Evolutionary conservation across 768 basidiomycete species (phyloP).

Genomic region (Trametes meyenii): DNA sequence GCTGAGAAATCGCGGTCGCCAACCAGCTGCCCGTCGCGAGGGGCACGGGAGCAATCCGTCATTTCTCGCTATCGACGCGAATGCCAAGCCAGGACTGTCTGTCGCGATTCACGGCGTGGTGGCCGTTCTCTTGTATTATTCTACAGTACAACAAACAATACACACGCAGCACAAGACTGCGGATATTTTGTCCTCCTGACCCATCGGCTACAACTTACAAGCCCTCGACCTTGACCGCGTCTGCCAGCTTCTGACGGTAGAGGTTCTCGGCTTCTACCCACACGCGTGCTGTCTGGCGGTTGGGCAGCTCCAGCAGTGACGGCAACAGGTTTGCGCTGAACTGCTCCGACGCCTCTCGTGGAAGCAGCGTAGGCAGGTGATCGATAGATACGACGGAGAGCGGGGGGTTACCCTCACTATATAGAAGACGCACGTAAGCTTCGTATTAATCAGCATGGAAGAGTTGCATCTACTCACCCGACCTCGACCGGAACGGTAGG

Average conservation of each 20-base stretch:
- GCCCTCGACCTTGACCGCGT: conserved; percentile 44
- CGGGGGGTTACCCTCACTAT: conserved; percentile 62
- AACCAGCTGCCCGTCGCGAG: not conserved
- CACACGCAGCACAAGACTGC: conserved; percentile 3
- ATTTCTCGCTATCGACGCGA: not conserved
- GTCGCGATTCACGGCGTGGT: not conserved
- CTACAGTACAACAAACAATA: conserved; percentile 17
- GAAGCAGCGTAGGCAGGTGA: conserved; percentile 93
- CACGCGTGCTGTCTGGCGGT: conserved; percentile 65
- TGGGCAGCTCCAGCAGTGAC: conserved; percentile 76
- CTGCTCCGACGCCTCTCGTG: conserved; percentile 95
- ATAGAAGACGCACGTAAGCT: not conserved
- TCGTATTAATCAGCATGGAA: conserved; percentile 22
- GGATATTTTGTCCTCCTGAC: not conserved
- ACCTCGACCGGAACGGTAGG: conserved; percentile 89
- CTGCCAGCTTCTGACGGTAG: conserved; percentile 68
- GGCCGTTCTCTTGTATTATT: conserved; percentile 3
- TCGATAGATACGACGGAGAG: conserved; percentile 94
- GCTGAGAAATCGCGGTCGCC: not conserved
- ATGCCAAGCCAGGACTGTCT: conserved; percentile 3
- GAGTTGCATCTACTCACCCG: conserved; percentile 52
- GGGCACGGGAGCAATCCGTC: not conserved
- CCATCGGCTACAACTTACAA: conserved; percentile 18
- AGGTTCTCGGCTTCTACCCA: conserved; percentile 89
- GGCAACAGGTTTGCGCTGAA: conserved; percentile 89